Evolutionary conservation across 192 early-diverging fungal genomes (phyloP), one percentile per base, ranked within the genome.

Genomic region (Coemansia sp.): DNA sequence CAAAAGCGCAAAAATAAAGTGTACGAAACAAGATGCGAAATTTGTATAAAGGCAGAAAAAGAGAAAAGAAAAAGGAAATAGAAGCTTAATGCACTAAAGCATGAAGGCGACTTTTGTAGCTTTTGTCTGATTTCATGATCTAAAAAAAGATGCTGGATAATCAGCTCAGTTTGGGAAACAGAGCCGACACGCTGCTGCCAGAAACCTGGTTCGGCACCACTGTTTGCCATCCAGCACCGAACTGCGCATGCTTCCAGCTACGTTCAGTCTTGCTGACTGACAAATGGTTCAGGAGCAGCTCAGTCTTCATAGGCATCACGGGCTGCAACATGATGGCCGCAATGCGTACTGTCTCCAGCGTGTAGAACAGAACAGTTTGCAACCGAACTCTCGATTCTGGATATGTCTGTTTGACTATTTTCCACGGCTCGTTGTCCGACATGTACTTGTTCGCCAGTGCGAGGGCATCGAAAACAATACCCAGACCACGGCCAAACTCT

Each of bases 281-380:
- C 10, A 98, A 61, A 18, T 80, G 77, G 59, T 90, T 84, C 61
- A 98, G 72, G 45, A 98, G 72, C 45, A 65, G 61, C 1, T 61
- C 63, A 43, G 87, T 82, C 70, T 93, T 95, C 2, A 74, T 72
- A 8, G 96, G 96, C 88, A 97, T 93, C 20, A 95, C 85, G 7
- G 93, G 92, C 67, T 90, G 89, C 48, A 97, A 74, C 39, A 95
- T 67, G 30, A 96, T 78, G 15, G 81, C 89, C 3, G 89, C 82
- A 26, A 93, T 53, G 10, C 95, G 86, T 29, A 87, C 84, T 0
- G 92, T 82, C 72, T 96, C 94, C 39, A 90, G 75, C 5, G 91
- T 76, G 57, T 89, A 85, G 81, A 88, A 93, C 30, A 99, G 73
- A 0, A 90, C 84, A 18, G 72, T 80, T 20, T 88, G 82, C 18